Evolutionary conservation across 2,329 filamentous ascomycete genomes (phyloP), one percentile per base, ranked within the genome.

Genomic region (Fusarium multiceps): DNA sequence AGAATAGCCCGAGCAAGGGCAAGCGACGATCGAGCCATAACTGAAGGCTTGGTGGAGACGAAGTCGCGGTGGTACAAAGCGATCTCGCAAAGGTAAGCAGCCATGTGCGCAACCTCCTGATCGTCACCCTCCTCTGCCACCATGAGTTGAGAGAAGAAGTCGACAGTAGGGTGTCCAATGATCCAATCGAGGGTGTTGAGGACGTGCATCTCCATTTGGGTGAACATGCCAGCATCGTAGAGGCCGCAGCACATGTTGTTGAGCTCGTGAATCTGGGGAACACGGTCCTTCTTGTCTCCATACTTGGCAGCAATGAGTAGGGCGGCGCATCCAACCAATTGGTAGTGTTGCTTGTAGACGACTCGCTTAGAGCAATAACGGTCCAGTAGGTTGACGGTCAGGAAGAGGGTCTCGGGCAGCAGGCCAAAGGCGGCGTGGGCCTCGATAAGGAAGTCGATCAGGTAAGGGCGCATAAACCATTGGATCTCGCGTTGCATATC

Each of bases 191-290:
- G 88, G 3, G 96, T 99, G 83, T 98, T 97, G 74, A 99, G 88
- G 40, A 99, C 95, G 80, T 99, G 96, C 94, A 97, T 98, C 84
- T 99, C 96, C 96, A 99, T 99, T 82, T 99, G 96, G 13, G 94
- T 95, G 83, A 99, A 99, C 96, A 99, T 99, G 83, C 97, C 95
- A 51, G 97, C 94, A 76, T 99, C 96, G 82, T 99, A 99, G 41
- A 98, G 88, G 40, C 93, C 94, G 83, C 96, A 98, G 87, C 96
- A 99, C 96, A 99, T 98, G 73, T 95, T 97, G 87, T 97, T 97
- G 71, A 99, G 86, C 80, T 99, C 96, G 79, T 93, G 90, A 79
- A 99, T 97, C 71, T 97, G 96, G 7, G 96, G 96, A n/a, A 99
- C 96, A 54, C 94, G 90, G 78, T 99, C 96, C 85, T 99, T 99